Evolutionary conservation across 164 flowering plant species (phyloP), one percentile per base, ranked within the genome.

Genomic region (Pachysandra terminalis): DNA sequence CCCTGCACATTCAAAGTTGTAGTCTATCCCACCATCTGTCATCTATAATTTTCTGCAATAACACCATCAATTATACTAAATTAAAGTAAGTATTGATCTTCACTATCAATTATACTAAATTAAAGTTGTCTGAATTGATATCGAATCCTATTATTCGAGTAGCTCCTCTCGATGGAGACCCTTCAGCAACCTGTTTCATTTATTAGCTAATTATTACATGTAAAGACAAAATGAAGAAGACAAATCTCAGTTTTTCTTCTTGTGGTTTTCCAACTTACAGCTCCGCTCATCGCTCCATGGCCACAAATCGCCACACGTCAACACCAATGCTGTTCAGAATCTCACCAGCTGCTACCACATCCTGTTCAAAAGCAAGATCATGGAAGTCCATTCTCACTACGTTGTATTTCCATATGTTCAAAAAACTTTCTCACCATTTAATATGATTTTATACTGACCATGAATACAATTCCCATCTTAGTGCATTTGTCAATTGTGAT

Each of bases 321-420:
- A 96, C 87, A 19, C 88, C 77, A 67, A 80, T 93, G 86, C 96
- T 93, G 67, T 96, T 96, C 40, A 96, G 98, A 80, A 93, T 82
- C 88, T 96, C 99, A 82, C 84, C 93, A 70, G 98, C 99, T 58
- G 98, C 99, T 61, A 96, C 96, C 52, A 91, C 98, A 81, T 90
- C 99, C 98, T 96, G 85, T 62, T 67, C 52, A 32, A 15, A 63
- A 35, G 37, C 37, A 63, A 79, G 25, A 28, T 7, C 32, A 65
- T 25, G 40, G 23, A 35, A 58, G 41, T 64, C 59, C 62, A 27
- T 37, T 56, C 23, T 51, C 7, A n/a, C 59, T 41, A 24, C 3
- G 16, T 3, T 16, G 24, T 54, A 54, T n/a, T 59, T 15, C 45
- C 35, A 59, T 23, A 59, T 10, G 53, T 16, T 55, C 17, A 62